phyloP scores from a whole-genome alignment of 2,329 filamentous ascomycete genomes.

The Verticillium albo-atrum region DNA sequence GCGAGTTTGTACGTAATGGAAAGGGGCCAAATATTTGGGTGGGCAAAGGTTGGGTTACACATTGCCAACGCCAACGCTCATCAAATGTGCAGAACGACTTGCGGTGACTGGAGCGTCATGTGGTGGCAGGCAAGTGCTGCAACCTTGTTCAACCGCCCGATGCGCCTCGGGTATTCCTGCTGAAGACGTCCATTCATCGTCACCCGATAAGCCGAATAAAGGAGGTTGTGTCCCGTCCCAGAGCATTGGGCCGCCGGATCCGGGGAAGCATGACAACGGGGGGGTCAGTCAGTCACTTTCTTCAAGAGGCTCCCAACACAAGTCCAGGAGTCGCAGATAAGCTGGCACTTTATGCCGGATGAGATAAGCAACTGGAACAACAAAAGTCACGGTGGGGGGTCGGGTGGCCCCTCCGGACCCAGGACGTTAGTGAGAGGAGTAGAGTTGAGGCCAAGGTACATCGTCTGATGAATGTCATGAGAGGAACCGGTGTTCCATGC shows the following conservation, averaged over 20 bases:
- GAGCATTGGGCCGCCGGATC: neutral
- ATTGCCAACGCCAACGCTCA: neutral
- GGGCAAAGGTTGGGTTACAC: neutral
- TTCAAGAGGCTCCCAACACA: neutral
- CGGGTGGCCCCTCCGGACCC: neutral
- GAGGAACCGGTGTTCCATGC: neutral
- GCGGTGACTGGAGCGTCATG: neutral
- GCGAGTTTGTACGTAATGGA: conserved; percentile 1
- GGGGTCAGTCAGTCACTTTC: neutral
- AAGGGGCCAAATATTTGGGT: neutral
- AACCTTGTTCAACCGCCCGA: neutral
- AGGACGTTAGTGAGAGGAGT: neutral
- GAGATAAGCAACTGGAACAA: neutral
- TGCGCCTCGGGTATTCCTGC: neutral
- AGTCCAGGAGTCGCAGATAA: neutral
- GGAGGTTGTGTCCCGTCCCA: neutral
- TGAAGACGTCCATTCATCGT: neutral
- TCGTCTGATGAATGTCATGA: neutral
- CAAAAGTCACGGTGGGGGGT: neutral
- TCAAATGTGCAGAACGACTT: neutral
- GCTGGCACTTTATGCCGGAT: neutral
- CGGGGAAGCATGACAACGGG: neutral
- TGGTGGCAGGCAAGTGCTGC: neutral
- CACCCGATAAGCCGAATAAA: neutral
- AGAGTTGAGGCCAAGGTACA: neutral